These are phyloP conservation scores for Xylaria venustula DNA, from an alignment of 495 filamentous ascomycete genomes.

Conservation along the genomic window DNA sequence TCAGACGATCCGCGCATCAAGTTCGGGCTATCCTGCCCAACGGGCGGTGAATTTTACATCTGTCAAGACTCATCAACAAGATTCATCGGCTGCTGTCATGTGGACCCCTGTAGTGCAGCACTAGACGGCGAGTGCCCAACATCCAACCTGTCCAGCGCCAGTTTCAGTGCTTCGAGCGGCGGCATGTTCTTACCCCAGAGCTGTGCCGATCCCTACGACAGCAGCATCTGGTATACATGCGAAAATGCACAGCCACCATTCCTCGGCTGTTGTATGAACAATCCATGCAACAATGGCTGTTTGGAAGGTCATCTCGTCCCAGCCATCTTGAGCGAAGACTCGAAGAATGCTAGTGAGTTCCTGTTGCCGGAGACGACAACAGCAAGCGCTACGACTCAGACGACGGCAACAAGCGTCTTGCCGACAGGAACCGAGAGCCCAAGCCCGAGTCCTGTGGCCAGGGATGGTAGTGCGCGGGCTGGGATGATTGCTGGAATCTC, in stretches of 20 bases:
- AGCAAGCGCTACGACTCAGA: neutral
- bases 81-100: slow-evolving; percentile 37
- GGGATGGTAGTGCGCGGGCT: neutral
- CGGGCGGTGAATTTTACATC: slow-evolving; percentile 27
- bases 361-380: neutral
- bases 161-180: slow-evolving; percentile 23
- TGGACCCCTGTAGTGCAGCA: slow-evolving; percentile 26
- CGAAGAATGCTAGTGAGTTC: slow-evolving; percentile 8
- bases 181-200: slow-evolving; percentile 21
- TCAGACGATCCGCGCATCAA: slow-evolving; percentile 1
- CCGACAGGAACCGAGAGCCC: neutral
- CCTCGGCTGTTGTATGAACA: slow-evolving; percentile 33
- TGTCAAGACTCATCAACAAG: slow-evolving; percentile 20
- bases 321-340: slow-evolving; percentile 15
- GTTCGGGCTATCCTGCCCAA: slow-evolving; percentile 30
- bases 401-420: neutral
- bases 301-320: slow-evolving; percentile 18
- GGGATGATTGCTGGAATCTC: slow-evolving; percentile 17
- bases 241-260: slow-evolving; percentile 23
- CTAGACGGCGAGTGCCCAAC: slow-evolving; percentile 25
- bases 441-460: neutral
- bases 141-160: slow-evolving; percentile 17
- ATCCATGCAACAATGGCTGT: slow-evolving; percentile 31
- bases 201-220: slow-evolving; percentile 14
- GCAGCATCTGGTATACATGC: slow-evolving; percentile 33